Base-by-base conservation (phyloP, 495 filamentous ascomycete genomes). In the Hypoxylon intermedium region DNA sequence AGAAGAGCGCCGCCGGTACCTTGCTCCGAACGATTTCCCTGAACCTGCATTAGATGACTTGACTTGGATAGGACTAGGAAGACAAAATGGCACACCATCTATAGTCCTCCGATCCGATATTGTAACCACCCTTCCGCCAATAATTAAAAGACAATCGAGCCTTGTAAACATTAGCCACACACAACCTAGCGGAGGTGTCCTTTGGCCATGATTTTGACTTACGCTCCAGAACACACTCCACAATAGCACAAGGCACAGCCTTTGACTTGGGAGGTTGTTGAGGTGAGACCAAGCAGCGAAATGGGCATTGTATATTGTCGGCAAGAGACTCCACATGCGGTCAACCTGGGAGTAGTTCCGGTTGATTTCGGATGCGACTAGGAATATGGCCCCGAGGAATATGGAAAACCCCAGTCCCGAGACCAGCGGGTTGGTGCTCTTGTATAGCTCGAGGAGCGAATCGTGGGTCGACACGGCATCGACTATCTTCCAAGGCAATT, bases 311-410 rank as follows among this genome's bases (percentile, higher is more conserved):
- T 92, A 97, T 41, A 97, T 36, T 6, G 89, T 86, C 11, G 95
- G 95, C 36, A 98, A 73, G 43, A 99, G 77, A 69, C 89, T 90
- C 95, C 95, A 99, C 60, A 86, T 77, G 1, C 95, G 83, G 72
- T 99, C 95, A 7, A 99, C 87, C 73, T 98, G 93, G 6, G 91
- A 96, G 74, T 90, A 97, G 75, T 99, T 98, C 45, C 84, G 83
- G 73, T 90, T 97, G 74, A 93, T 74, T 73, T 98, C 94, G 21
- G 89, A 86, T 2, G 82, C 75, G 23, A 93, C 55, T 21, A 97
- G 78, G 58, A 93, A 88, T 5, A 92, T 53, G 1, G 79, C 82
- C 19, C 87, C 85, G 7, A 93, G 65, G 26, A 85, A 75, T 12
- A 93, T 67, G 2, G 89, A 84, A 58, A 95, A 79, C 1, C 85